Evolutionary conservation across 768 basidiomycete genomes (phyloP).

Genomic region (Podaxis mareebaensis): DNA sequence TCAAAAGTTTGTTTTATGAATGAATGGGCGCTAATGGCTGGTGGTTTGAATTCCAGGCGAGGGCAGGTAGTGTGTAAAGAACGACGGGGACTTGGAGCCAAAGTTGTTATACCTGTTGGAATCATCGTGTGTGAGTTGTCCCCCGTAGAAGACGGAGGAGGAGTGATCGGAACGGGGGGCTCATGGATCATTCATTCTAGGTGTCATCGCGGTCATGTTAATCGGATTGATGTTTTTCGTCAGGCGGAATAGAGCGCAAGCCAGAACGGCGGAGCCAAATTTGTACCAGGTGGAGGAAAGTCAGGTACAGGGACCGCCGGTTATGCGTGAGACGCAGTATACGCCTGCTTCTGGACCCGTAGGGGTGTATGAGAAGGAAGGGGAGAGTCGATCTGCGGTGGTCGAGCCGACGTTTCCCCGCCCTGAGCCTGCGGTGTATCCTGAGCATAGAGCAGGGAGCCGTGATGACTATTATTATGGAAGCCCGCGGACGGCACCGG

Average conservation of each 20-base stretch:
- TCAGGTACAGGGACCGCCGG: conserved; percentile 31
- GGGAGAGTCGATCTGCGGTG: neutral
- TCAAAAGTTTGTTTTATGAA: neutral
- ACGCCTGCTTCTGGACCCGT: conserved; percentile 27
- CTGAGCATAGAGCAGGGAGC: neutral
- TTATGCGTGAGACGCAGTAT: conserved; percentile 30
- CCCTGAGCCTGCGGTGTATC: conserved; percentile 12
- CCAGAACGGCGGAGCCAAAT: conserved; percentile 21
- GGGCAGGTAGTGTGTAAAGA: neutral
- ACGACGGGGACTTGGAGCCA: neutral
- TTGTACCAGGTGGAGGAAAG: conserved; percentile 30
- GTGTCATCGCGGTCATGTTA: neutral
- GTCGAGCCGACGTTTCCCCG: conserved; percentile 17
- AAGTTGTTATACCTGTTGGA: neutral
- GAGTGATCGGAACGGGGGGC: no score
- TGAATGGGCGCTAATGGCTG: neutral
- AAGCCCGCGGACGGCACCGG: conserved; percentile 3
- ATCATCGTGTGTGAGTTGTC: neutral
- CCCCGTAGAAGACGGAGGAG: neutral
- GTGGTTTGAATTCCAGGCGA: neutral
- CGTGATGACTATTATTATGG: neutral
- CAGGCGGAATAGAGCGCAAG: conserved; percentile 21
- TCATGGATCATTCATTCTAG: neutral
- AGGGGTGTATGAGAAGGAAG: conserved; percentile 17
- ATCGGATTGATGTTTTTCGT: conserved; percentile 21